Base-by-base conservation (phyloP, 768 basidiomycete genomes). In the Lyophyllum semitale region DNA sequence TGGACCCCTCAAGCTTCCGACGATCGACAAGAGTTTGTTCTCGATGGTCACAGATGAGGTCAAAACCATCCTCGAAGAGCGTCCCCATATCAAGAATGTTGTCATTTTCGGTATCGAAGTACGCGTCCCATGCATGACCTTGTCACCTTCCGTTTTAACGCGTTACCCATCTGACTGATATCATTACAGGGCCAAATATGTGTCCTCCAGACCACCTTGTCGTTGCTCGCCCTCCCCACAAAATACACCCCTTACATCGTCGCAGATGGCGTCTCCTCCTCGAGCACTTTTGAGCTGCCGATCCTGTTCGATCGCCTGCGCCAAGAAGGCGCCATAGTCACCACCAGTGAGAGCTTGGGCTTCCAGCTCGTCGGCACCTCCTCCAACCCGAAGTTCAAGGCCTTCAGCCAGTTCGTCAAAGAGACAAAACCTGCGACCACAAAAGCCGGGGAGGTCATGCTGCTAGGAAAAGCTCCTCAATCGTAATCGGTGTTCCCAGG, bases 81-180 rank as follows among this genome's bases (percentile, higher is more conserved):
- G 74, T 26, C 77, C 79, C 4, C 63, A 73, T 23, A 67, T 88
- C 54, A 76, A 77, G 44, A 82, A 82, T 11, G 74, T 94, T 47
- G 83, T 96, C 9, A 66, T 97, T 1, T 84, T 93, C 59, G 95
- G 95, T 12, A 94, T 96, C 43, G 95, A 96, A 79, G 93, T 91
- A 59, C 50, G 49, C 40, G 26, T 52, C 25, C 4, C 26, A 30
- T 30, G 18, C n/a, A n/a, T n/a, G n/a, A n/a, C n/a, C n/a, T n/a
- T n/a, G n/a, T n/a, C n/a, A 45, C 13, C 25, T 13, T 27, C 18
- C 6, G 9, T 8, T 27, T 25, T 35, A 32, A 5, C 37, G 27
- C 15, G 30, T 15, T 27, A 42, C n/a, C 32, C 45, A 23, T 30
- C 47, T 40, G 32, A 44, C 25, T 17, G 23, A 13, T 7, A 13